Evolutionary conservation across 495 filamentous ascomycete genomes (phyloP), one percentile per base, ranked within the genome.

Genomic region (Durotheca rogersii): DNA sequence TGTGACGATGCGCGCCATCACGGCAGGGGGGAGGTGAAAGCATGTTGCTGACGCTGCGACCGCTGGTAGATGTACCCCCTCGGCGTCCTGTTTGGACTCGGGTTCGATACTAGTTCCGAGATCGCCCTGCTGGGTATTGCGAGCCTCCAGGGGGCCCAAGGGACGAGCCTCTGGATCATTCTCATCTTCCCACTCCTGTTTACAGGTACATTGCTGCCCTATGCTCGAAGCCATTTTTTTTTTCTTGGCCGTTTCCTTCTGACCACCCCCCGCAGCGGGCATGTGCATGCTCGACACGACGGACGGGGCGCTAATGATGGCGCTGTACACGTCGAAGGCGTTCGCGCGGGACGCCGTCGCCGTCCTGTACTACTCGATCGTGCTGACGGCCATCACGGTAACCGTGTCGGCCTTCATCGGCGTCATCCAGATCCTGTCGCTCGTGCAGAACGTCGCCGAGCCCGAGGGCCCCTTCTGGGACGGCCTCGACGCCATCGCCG

Each of bases 21-120:
- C n/a, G n/a, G n/a, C n/a, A n/a, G n/a, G n/a, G n/a, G n/a, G n/a
- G n/a, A n/a, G n/a, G n/a, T n/a, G n/a, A n/a, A n/a, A n/a, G n/a
- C n/a, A n/a, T n/a, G n/a, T 4, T 21, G 23, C 18, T 48, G 10
- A 41, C 21, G n/a, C 3, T 19, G 18, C 0, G 4, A 6, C 9
- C 23, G 23, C 31, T 10, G 18, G 20, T 57, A 57, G 68, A 98
- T 96, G 92, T 86, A 95, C 64, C 89, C 90, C 4, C 71, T 97
- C 3, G 92, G 92, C 3, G 74, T 95, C 2, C 64, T 96, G 15
- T 98, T 98, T 67, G 93, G 93, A 11, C 74, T 96, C 7, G 93
- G 93, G 1, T 98, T 98, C 66, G 93, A 98, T 67, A 96, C 93
- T 0, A 94, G 88, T 25, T 92, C 87, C 12, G 93, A 98, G 67